Evolutionary conservation across 176 grass and related monocot species (phyloP), one percentile per base, ranked within the genome.

Genomic region (Metroxylon sagu): DNA sequence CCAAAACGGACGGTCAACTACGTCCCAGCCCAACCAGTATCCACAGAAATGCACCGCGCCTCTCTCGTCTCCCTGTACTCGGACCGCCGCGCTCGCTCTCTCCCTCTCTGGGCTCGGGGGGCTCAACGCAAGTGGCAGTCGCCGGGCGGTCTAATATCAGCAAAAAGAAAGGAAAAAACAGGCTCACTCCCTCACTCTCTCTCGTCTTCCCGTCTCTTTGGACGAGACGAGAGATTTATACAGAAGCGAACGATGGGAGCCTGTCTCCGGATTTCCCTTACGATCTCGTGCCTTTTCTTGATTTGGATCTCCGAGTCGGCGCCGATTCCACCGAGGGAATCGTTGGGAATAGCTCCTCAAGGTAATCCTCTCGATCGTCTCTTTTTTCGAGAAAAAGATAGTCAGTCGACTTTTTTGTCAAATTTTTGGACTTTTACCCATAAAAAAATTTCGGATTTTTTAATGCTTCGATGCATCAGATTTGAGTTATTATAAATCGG

Each of bases 401-500:
- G 19, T 15, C 29, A 4, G 16, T 14, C 31, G 17, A 30, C 26
- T 6, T 18, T 59, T 15, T 49, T 61, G 5, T 6, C 25, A 16
- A 28, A 6, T 53, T 31, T 62, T 10, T 5, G 35, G 8, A 43
- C 10, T 43, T 43, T 29, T 18, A 6, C n/a, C 31, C 10, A n/a
- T 4, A 8, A 10, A 23, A 4, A 16, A 18, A n/a, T 7, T 62
- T 23, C 5, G n/a, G n/a, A 16, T 23, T 26, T 54, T 1, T 19
- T 27, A 43, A 43, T 67, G 5, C 59, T 31, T 54, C 25, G 5
- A 19, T 25, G 48, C 25, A 16, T 43, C 70, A 98, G 93, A 98
- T 74, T 77, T 75, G 84, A 74, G 78, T 28, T 92, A 88, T 80
- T 98, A 83, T 58, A 88, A 54, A 54, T 78, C 81, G 49, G 56